Conservation (phyloP, 805 yeast genomes). For the Ogataea chonburiensis region DNA sequence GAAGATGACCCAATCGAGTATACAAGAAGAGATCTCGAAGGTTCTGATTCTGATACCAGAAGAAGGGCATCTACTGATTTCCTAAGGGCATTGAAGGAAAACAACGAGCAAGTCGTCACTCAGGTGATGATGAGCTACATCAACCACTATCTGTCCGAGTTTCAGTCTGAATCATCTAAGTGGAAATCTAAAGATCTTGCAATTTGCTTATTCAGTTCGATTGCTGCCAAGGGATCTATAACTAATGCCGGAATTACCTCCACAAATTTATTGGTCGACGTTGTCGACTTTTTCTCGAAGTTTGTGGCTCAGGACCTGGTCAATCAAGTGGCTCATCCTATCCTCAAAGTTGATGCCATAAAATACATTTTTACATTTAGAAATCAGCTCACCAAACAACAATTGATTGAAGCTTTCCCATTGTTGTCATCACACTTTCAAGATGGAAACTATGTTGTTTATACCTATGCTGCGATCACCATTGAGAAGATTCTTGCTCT, state of each 20-base stretch:
- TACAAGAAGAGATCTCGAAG: constrained; percentile 91
- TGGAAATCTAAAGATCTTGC: constrained; percentile 92
- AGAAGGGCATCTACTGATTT: constrained; percentile 92
- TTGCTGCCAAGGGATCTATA: constrained; percentile 89
- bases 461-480: constrained; percentile 91
- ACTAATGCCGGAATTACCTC: constrained; percentile 85
- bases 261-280: constrained; percentile 80
- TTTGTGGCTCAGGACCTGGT: constrained; percentile 83
- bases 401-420: constrained; percentile 76
- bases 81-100: constrained; percentile 78
- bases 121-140: constrained; percentile 72
- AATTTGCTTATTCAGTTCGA: constrained; percentile 77
- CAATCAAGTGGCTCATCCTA: constrained; percentile 59
- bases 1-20: constrained; percentile 97
- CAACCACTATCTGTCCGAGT: constrained; percentile 57
- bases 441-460: constrained; percentile 72
- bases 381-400: constrained; percentile 87
- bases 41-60: constrained; percentile 90
- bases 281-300: constrained; percentile 77
- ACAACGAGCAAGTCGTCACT: constrained; percentile 72
- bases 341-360: constrained; percentile 88
- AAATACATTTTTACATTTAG: constrained; percentile 86
- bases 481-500: constrained; percentile 84
- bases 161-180: constrained; percentile 42
- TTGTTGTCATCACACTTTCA: constrained; percentile 68